Evolutionary conservation across 106 monocot species (phyloP), one percentile per base, ranked within the genome.

Genomic region (Dioscorea zingiberensis): DNA sequence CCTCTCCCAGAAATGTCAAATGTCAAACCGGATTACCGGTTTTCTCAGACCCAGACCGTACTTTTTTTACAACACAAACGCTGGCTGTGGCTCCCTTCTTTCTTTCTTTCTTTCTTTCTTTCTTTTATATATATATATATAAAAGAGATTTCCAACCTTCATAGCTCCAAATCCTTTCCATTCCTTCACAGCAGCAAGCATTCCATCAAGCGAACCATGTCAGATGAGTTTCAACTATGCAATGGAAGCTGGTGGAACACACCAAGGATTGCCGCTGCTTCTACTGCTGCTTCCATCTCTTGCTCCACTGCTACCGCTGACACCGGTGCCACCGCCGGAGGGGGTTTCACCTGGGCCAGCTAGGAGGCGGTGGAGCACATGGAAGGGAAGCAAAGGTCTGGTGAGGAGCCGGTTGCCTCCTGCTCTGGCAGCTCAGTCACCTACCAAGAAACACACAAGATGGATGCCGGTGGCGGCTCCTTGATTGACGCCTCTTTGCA

Each of bases 201-300:
- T 22, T 63, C 29, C 38, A 14, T 38, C 29, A 63, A n/a, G 15
- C 17, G 10, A 16, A 51, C 22, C 28, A 80, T 80, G 80, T 74
- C 65, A 38, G 69, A 79, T 22, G 73, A 79, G 25, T 70, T 65
- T 27, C 79, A 79, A 27, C 58, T 62, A 23, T 70, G 69, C 58
- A 58, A 14, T 25, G 61, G 62, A 5, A 66, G 60, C 60, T 80
- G 74, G 80, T 80, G 80, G 80, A 75, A 58, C 60, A 30, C 66
- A 27, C 49, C 63, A 44, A 67, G 62, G 55, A 58, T 24, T n/a
- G n/a, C n/a, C n/a, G n/a, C n/a, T n/a, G n/a, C n/a, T 48, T 1
- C 51, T 55, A 21, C 26, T 47, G 55, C 47, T 58, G 59, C 54
- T 46, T 21, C 66, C 17, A 62, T 55, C 3, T 66, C 77, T 4